A percentile compares a stretch with the other conserved stretches of the same genome.
Conservation (phyloP, 2,329 filamentous ascomycete genomes). For the Mariannaea elegans region DNA sequence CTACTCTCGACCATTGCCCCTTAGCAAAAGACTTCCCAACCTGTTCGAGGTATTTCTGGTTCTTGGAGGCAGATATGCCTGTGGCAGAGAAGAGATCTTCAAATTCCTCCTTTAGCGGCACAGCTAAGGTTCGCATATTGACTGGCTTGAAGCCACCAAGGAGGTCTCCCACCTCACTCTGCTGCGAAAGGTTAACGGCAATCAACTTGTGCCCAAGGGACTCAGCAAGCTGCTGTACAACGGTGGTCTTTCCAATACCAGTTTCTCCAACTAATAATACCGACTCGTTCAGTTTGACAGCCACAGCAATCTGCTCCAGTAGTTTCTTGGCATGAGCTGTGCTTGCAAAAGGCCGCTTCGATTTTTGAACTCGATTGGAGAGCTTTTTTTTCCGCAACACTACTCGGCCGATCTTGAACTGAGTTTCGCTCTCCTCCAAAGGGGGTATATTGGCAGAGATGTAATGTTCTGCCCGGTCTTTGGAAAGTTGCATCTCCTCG, state of each 20-base stretch:
- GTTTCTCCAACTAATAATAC: constrained; percentile 97
- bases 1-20: constrained; percentile 86
- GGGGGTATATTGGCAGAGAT: constrained; percentile 76
- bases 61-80: constrained; percentile 85
- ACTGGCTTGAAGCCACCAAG: constrained; percentile 97
- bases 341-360: constrained; percentile 80
- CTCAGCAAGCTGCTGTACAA: constrained; percentile 90
- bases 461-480: constrained; percentile 82
- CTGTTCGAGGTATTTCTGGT: constrained; percentile 84
- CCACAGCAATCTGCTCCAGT: constrained; percentile 87
- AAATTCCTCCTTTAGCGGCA: constrained; percentile 93
- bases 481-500: constrained; percentile 86
- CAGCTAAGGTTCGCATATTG: constrained; percentile 84
- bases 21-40: constrained; percentile 82
- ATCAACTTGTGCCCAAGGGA: constrained; percentile 86
- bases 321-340: constrained; percentile 85
- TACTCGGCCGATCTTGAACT: constrained; percentile 72
- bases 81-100: constrained; percentile 88
- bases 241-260: constrained; percentile 96
- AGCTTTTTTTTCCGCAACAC: constrained; percentile 66
- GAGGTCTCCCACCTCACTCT: constrained; percentile 96
- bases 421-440: constrained; percentile 67
- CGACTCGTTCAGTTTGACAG: constrained; percentile 85
- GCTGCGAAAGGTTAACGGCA: constrained; percentile 95
- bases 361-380: constrained; percentile 59